Evolutionary conservation across 2,329 filamentous ascomycete species (phyloP), one percentile per base, ranked within the genome.

Genomic region (Penicillium sp.): DNA sequence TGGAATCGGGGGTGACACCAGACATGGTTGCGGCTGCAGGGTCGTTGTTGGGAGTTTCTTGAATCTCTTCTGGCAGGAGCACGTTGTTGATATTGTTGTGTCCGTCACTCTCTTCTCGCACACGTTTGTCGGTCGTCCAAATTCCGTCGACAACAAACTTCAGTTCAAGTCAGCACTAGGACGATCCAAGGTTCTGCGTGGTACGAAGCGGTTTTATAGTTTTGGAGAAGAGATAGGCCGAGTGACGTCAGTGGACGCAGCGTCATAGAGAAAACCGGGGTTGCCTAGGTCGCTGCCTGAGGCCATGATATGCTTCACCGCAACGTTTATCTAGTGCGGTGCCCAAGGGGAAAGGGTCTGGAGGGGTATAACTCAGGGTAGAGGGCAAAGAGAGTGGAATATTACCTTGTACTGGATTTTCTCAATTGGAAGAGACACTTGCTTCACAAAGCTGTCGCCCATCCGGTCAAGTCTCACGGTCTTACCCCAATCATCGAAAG

Each of bases 101-200:
- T 56, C 80, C 78, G 76, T 96, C 91, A 63, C 82, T 81, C 73
- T 96, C 90, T 71, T 86, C 84, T 49, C 87, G 86, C 34, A 84
- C 86, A 49, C 82, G 82, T 60, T 84, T 81, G 71, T 96, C 90
- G 67, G 84, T 86, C 41, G 82, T 83, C 93, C 93, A 98, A 59
- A 80, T 81, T 58, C 87, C 88, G 78, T 98, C 89, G 57, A 96
- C 91, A 61, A 98, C 87, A 69, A 95, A 98, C 91, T 96, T 50
- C 27, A 45, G 8, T 44, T 36, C 32, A 43, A 29, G 47, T 54
- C 46, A 52, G 48, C 37, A 42, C 29, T 7, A 13, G 42, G 56
- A 51, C 41, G 22, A 32, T 37, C 28, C 29, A 28, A 28, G 37
- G 14, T 32, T 22, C 9, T 29, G 8, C 36, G 43, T 49, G 44